These are phyloP conservation scores for Knoxdaviesia capensis DNA, from an alignment of 2,329 filamentous ascomycete species.

Conservation along the genomic window DNA sequence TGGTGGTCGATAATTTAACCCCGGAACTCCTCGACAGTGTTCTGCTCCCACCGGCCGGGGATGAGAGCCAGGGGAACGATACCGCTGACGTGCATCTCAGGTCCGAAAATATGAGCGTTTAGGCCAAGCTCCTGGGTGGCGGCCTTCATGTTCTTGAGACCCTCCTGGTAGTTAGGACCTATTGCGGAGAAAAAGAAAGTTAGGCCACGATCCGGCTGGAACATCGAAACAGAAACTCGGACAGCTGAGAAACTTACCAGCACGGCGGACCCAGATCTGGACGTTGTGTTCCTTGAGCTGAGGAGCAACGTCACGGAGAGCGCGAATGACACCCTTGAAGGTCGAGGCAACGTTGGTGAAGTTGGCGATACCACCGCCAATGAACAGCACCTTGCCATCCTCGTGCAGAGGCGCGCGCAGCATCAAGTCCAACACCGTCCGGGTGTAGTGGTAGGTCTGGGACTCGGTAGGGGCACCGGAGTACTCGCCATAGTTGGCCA, in stretches of 20 bases:
- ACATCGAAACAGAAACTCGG: too few species aligned
- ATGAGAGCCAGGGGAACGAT: slow-evolving; percentile 83
- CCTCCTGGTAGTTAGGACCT: slow-evolving; percentile 96
- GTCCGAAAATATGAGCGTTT: slow-evolving; percentile 41
- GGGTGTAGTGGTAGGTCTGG: slow-evolving; percentile 97
- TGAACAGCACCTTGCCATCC: slow-evolving; percentile 97
- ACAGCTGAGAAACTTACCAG: slow-evolving; percentile 14
- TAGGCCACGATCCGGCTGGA: slow-evolving; percentile 11
- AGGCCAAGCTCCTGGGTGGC: slow-evolving; percentile 87
- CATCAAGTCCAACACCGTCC: slow-evolving; percentile 93
- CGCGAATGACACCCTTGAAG: slow-evolving; percentile 98
- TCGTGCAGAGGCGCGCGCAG: slow-evolving; percentile 68
- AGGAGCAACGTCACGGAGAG: slow-evolving; percentile 73
- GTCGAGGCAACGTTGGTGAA: slow-evolving; percentile 99
- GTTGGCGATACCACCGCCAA: slow-evolving; percentile 99
- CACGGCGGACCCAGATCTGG: slow-evolving; percentile 82
- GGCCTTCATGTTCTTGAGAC: slow-evolving; percentile 98
- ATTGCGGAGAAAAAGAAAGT: too few species aligned
- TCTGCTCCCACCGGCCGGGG: slow-evolving; percentile 42
- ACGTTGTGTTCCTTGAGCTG: slow-evolving; percentile 89
- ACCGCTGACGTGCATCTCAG: slow-evolving; percentile 90
- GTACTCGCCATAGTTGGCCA: slow-evolving; percentile 99
- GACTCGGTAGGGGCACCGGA: slow-evolving; percentile 97
- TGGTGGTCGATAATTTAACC: slow-evolving; percentile 16
- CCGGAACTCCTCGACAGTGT: slow-evolving; percentile 40